phyloP scores from a whole-genome alignment of 1,284 basidiomycete genomes.

The Cystobasidium sp. region DNA sequence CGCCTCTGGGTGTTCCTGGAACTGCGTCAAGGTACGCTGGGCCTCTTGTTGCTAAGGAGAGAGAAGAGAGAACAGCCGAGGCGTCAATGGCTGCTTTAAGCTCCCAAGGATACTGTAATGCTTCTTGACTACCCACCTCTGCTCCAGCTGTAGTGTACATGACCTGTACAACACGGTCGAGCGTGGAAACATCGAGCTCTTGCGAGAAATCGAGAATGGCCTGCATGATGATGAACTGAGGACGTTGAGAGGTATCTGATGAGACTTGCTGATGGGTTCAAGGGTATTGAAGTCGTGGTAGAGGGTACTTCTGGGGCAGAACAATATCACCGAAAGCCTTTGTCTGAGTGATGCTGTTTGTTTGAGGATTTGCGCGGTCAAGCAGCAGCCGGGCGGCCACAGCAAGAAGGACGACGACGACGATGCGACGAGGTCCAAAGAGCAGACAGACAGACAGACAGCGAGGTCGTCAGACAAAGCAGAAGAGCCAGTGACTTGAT shows the following conservation, averaged over 20 bases:
- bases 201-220: conserved; percentile 80
- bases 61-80: conserved; percentile 22
- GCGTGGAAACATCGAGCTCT: conserved; percentile 79
- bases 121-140: neutral
- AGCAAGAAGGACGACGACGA: too few species aligned
- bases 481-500: conserved; percentile 14
- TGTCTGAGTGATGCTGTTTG: neutral
- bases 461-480: neutral
- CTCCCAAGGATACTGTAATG: neutral
- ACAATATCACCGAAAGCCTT: neutral
- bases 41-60: conserved; percentile 79
- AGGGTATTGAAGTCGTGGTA: neutral
- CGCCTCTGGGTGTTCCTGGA: conserved; percentile 95
- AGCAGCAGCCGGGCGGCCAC: neutral
- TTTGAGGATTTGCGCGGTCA: neutral
- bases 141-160: conserved; percentile 76
- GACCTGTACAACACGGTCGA: conserved; percentile 83
- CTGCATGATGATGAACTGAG: conserved; percentile 58
- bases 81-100: conserved; percentile 28
- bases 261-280: neutral
- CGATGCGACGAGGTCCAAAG: neutral
- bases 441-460: neutral
- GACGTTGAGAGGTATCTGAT: neutral
- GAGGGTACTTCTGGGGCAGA: conserved; percentile 17
- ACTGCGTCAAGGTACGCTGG: conserved; percentile 87